Evolutionary conservation across 1,284 basidiomycete species (phyloP), one percentile per base, ranked within the genome.

Genomic region (Austroboletus niveus): DNA sequence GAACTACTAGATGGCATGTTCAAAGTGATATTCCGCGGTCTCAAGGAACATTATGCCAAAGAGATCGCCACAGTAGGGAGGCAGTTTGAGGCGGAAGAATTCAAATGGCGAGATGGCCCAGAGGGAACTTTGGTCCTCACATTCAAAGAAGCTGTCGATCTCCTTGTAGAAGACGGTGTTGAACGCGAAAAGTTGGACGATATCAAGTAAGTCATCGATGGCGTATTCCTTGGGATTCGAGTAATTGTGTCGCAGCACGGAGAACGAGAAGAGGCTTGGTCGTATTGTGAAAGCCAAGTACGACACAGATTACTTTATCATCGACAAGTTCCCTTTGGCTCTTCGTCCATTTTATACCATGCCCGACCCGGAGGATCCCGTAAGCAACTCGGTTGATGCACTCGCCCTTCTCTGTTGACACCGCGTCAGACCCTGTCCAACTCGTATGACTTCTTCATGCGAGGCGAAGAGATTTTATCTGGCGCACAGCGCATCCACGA

Each of bases 381-480:
- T 93, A 63, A 62, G 87, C 70, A 22, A 35, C 48, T 53, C 15
- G 35, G 41, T 52, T 45, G 39, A 34, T 36, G 34, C 7, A 39
- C 20, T 20, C 35, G 35, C 11, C 20, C 5, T 47, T 20, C 32
- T 27, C 17, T 27, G 10, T 44, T 57, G 42, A 68, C 41, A 46
- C 32, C 8, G 31, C 34, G 35, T 24, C 60, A 94, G 85, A 84
- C 84, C 15, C 80, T 98, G 50, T 97, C 95, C 51, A 98, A 99
- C 75, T 98, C 96, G 42, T 99, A 99, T 73, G 96, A 99, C 75
- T 98, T 99, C 74, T 98, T 99, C 82, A 98, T 99, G 94, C 86
- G 96, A 39, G 96, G 96, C 12, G 94, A 99, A 73, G 96, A 99
- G 73, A 98, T 99, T 64, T 78, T 99, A 30, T 98, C 94, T 2